Conservation (phyloP, 768 basidiomycete species). For the Pisolithus sp. region DNA sequence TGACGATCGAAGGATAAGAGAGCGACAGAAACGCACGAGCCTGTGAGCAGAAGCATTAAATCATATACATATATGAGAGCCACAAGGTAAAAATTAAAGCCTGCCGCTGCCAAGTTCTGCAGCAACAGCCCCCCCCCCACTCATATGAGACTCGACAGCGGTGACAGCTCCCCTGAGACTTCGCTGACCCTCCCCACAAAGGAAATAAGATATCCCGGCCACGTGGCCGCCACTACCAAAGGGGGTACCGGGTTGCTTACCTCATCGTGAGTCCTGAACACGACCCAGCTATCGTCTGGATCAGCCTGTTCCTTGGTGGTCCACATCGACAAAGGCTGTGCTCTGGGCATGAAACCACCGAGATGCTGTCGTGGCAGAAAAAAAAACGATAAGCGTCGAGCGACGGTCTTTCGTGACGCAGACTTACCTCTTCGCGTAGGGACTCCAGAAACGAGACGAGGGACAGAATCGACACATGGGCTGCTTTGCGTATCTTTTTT, state of each 20-base stretch:
- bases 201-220: slow-evolving; percentile 3
- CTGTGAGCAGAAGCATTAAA: slow-evolving; percentile 27
- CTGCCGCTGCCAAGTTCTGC: no score
- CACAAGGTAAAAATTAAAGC: no score
- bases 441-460: slow-evolving; percentile 21
- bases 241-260: slow-evolving; percentile 31
- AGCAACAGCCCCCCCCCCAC: no score
- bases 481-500: slow-evolving; percentile 20
- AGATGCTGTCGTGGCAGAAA: slow-evolving; percentile 1
- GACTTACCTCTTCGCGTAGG: slow-evolving; percentile 17
- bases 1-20: slow-evolving; percentile 38
- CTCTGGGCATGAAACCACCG: slow-evolving; percentile 2
- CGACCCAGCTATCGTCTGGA: slow-evolving; percentile 43
- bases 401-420: not conserved
- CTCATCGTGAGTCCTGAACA: slow-evolving; percentile 57
- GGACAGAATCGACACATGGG: slow-evolving; percentile 16
- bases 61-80: no score
- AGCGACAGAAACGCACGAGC: slow-evolving; percentile 51
- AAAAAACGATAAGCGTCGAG: slow-evolving; percentile 3
- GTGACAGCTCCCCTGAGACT: not conserved
- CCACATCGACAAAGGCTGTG: slow-evolving; percentile 44
- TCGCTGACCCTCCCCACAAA: slow-evolving; percentile 14
- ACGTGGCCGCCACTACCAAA: not conserved
- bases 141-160: not conserved
- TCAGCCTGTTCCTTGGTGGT: slow-evolving; percentile 31